Base-by-base conservation (phyloP, 1,284 basidiomycete genomes). In the Apiotrichum gamsii region DNA sequence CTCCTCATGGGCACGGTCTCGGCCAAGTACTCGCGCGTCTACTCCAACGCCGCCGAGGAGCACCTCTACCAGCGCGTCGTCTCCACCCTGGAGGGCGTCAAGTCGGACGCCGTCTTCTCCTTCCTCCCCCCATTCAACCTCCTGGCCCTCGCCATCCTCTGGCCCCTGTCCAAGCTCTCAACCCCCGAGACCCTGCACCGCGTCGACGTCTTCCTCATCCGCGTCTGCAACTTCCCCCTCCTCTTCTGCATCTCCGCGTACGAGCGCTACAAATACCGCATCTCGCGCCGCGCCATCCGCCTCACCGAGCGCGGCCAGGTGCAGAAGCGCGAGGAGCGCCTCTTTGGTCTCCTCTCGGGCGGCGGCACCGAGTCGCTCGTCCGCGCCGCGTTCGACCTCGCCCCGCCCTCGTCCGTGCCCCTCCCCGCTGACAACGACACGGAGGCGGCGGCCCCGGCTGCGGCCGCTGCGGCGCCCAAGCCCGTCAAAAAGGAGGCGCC, bases 1-100 rank as follows among this genome's bases (percentile, higher is more conserved):
- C 6, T 28, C 25, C 75, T 94, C 25, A 90, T 90, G 50, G 89
- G 86, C 4, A 85, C 90, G 46, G 72, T 91, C 32, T 87, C 87
- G 5, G 87, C 88, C 63, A 90, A 87, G 1, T 88, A 88, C 55
- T 82, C 85, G 8, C 76, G 78, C 45, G 88, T 93, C 58, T 83
- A 85, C 67, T 75, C 80, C 80, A 90, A 90, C 70, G 86, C 87
- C 6, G 56, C 80, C 33, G 80, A 86, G 73, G 88, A 90, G 82
- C 87, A 89, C 71, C 75, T 94, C 32, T 95, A 89, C 72, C 88
- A 94, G 70, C 84, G 81, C 60, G 81, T 88, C 2, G 87, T 95
- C 49, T 76, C 79, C 24, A 93, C 89, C 0, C 85, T 95, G 44
- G 87, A 93, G 75, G 88, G 90, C 9, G 85, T 90, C 63, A 89